phyloP scores from a whole-genome alignment of 2,329 filamentous ascomycete genomes.

The Camillea tinctor region DNA sequence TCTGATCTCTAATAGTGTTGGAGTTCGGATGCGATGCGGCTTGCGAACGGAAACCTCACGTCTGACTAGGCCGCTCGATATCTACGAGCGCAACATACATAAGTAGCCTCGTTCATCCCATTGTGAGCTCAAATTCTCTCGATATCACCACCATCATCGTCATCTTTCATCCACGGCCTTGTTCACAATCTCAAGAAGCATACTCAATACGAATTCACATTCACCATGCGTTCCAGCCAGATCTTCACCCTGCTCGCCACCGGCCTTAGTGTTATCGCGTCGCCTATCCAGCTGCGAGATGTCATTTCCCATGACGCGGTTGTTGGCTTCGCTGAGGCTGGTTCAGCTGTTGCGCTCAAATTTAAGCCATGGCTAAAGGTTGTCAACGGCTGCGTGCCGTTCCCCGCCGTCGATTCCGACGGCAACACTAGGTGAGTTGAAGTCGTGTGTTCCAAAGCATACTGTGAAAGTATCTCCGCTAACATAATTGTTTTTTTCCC shows the following conservation, averaged over 20 bases:
- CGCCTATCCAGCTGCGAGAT: slow-evolving; percentile 21
- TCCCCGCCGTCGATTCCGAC: slow-evolving; percentile 52
- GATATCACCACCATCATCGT: not conserved
- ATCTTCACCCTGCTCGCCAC: slow-evolving; percentile 10
- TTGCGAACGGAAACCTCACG: not conserved
- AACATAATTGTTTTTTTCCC: not conserved
- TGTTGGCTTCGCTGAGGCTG: slow-evolving; percentile 52
- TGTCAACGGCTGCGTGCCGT: slow-evolving; percentile 56
- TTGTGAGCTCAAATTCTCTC: not conserved
- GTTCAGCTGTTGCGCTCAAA: slow-evolving; percentile 44
- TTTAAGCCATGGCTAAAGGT: slow-evolving; percentile 55
- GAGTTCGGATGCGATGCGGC: not conserved
- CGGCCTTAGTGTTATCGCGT: slow-evolving; percentile 10
- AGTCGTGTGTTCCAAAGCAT: not conserved
- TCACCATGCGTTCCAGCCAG: slow-evolving; percentile 16
- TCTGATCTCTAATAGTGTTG: no score
- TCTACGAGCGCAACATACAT: not conserved
- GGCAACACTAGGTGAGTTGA: slow-evolving; percentile 37
- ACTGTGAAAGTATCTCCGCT: not conserved
- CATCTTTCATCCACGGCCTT: not conserved
- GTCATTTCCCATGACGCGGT: slow-evolving; percentile 36
- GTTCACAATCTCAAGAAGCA: not conserved
- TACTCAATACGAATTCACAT: not conserved
- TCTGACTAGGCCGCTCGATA: no score
- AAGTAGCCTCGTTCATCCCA: not conserved